These are phyloP conservation scores for Botrytis paeoniae DNA, from an alignment of 2,329 filamentous ascomycete species.

Conservation along the genomic window DNA sequence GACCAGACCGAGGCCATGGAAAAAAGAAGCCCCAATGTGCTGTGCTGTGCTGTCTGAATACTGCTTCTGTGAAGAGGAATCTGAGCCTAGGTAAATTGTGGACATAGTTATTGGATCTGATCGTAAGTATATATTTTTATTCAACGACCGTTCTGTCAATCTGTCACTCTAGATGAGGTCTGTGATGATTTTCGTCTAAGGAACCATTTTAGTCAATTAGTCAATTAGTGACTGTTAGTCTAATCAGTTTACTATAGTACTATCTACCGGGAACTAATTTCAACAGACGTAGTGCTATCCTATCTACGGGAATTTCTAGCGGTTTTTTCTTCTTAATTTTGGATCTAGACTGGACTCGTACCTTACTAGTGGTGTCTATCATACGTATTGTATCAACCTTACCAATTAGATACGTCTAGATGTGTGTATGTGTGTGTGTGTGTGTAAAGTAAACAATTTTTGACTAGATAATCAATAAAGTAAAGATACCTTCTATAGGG, in stretches of 20 bases:
- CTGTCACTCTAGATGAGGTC: slow-evolving; percentile 8
- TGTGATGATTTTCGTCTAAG: slow-evolving; percentile 7
- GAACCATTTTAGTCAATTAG: slow-evolving; percentile 4
- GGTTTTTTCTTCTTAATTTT: background rate
- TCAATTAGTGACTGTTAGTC: background rate
- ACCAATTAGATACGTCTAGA: background rate
- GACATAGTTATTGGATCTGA: background rate
- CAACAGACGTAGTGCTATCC: background rate
- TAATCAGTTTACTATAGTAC: background rate
- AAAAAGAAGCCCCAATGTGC: slow-evolving; percentile 10
- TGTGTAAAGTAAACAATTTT: background rate
- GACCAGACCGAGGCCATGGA: slow-evolving; percentile 10
- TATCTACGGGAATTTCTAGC: background rate
- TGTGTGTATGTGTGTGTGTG: background rate
- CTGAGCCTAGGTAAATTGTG: background rate
- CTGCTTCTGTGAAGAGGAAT: background rate
- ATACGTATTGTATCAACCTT: background rate
- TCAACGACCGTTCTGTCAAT: slow-evolving; percentile 3
- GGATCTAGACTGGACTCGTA: background rate
- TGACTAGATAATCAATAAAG: background rate
- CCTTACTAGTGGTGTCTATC: background rate
- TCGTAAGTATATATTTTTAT: background rate
- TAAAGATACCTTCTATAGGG: background rate
- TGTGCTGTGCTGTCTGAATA: background rate
- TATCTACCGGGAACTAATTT: slow-evolving; percentile 7